Percentiles rank a stretch among this genome's conserved stretches.
phyloP scores from a whole-genome alignment of 1,284 basidiomycete genomes.

The Pseudomicrostroma phylloplanum region DNA sequence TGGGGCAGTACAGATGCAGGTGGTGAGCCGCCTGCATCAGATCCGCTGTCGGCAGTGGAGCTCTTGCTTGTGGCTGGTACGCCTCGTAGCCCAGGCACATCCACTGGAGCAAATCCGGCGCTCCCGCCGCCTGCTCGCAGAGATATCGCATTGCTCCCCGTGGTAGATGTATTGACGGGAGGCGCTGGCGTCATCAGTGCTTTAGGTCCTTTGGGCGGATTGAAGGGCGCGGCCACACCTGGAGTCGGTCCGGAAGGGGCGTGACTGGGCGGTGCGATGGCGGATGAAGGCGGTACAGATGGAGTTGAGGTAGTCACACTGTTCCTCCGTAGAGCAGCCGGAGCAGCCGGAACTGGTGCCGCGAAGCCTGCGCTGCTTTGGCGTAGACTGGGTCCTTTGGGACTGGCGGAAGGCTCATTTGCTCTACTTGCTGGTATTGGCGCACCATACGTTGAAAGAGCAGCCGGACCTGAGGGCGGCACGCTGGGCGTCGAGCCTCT shows the following conservation, averaged over 20 bases:
- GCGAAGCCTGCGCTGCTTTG: not conserved
- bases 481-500: not conserved
- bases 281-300: not conserved
- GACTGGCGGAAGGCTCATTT: not conserved
- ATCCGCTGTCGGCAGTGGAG: not conserved
- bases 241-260: not conserved
- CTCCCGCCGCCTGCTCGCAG: not conserved
- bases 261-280: too few species aligned
- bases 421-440: not conserved
- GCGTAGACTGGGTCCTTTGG: not conserved
- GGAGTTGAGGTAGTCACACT: not conserved
- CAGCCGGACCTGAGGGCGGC: not conserved
- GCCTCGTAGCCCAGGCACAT: not conserved
- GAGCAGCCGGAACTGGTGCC: not conserved
- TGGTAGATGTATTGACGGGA: not conserved
- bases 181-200: slow-evolving; percentile 18
- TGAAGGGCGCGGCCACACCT: slow-evolving; percentile 10
- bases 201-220: slow-evolving; percentile 19
- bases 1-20: not conserved
- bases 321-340: not conserved
- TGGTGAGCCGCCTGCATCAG: not conserved
- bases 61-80: not conserved
- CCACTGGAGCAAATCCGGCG: not conserved
- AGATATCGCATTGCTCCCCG: not conserved
- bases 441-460: not conserved